phyloP scores from a whole-genome alignment of 768 basidiomycete genomes.

The Sporobolomyces roseus region DNA sequence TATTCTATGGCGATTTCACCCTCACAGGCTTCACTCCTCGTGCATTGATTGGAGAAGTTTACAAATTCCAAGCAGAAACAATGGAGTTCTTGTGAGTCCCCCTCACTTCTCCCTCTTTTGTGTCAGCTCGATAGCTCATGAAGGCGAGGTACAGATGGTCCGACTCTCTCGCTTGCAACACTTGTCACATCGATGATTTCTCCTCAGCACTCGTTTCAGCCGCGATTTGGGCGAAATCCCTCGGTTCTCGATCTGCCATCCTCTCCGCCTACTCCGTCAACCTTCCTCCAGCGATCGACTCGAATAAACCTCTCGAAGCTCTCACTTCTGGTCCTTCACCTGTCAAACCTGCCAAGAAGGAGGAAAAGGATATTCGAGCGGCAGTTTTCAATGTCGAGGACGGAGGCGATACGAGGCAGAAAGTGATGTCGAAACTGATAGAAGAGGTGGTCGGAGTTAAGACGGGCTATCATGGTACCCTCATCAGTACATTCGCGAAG shows the following conservation, averaged over 20 bases:
- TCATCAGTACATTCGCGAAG: conserved; percentile 39
- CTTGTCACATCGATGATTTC: conserved; percentile 34
- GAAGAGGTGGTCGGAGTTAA: conserved; percentile 36
- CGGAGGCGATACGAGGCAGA: conserved; percentile 34
- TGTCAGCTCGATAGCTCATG: neutral
- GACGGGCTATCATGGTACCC: conserved; percentile 35
- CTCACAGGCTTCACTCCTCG: conserved; percentile 19
- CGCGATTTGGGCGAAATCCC: conserved; percentile 27
- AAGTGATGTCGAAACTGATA: conserved; percentile 29
- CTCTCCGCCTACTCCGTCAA: conserved; percentile 25
- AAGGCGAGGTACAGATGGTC: conserved; percentile 13
- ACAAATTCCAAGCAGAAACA: conserved; percentile 35
- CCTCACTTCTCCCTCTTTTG: neutral
- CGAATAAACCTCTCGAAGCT: conserved; percentile 23
- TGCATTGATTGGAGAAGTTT: conserved; percentile 28
- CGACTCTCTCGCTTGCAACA: conserved; percentile 32
- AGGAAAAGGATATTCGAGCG: conserved; percentile 18
- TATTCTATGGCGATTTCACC: conserved; percentile 23
- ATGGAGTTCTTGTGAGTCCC: conserved; percentile 39
- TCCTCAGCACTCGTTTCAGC: conserved; percentile 17
- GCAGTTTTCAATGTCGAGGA: conserved; percentile 38
- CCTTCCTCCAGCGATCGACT: conserved; percentile 17
- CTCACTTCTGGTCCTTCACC: conserved; percentile 19
- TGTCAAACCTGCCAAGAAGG: conserved; percentile 20
- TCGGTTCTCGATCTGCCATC: conserved; percentile 5